phyloP scores from a whole-genome alignment of 805 yeast genomes.

The Starmerella gropengiesseri region DNA sequence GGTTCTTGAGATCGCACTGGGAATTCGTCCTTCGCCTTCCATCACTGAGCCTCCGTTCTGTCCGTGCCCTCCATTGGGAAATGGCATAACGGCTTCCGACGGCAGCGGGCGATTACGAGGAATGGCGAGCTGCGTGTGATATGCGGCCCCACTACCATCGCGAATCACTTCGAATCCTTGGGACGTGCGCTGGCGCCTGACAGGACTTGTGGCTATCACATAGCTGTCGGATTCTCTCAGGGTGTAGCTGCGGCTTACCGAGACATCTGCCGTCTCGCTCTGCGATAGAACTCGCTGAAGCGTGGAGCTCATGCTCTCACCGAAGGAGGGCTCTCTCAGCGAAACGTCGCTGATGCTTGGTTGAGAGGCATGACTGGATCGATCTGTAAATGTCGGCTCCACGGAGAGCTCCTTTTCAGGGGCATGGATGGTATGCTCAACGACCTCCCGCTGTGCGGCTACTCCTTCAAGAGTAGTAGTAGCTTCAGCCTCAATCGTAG shows the following conservation, averaged over 20 bases:
- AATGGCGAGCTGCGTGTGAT: slow-evolving; percentile 3
- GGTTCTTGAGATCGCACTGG: too few species aligned
- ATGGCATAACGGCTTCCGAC: neutral
- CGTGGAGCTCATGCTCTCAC: slow-evolving; percentile 19
- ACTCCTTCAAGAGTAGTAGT: neutral
- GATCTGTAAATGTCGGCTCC: neutral
- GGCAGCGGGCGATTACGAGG: slow-evolving; percentile 11
- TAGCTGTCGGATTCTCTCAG: slow-evolving; percentile 18
- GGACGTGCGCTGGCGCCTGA: slow-evolving; percentile 6
- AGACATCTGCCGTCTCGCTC: neutral
- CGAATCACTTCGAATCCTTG: slow-evolving; percentile 14
- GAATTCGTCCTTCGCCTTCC: too few species aligned
- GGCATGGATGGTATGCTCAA: neutral
- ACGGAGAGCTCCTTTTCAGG: slow-evolving; percentile 1
- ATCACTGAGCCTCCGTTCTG: too few species aligned
- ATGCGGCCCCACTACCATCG: slow-evolving; percentile 1
- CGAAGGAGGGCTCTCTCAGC: slow-evolving; percentile 15
- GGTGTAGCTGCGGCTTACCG: slow-evolving; percentile 10
- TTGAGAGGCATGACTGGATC: neutral
- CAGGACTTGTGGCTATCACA: slow-evolving; percentile 20
- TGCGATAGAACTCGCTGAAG: slow-evolving; percentile 13
- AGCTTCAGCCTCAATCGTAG: neutral
- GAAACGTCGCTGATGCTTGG: slow-evolving; percentile 8
- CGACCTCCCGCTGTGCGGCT: neutral
- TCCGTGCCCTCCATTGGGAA: too few species aligned